Conservation (phyloP, 768 basidiomycete genomes). For the Trametes punicea region DNA sequence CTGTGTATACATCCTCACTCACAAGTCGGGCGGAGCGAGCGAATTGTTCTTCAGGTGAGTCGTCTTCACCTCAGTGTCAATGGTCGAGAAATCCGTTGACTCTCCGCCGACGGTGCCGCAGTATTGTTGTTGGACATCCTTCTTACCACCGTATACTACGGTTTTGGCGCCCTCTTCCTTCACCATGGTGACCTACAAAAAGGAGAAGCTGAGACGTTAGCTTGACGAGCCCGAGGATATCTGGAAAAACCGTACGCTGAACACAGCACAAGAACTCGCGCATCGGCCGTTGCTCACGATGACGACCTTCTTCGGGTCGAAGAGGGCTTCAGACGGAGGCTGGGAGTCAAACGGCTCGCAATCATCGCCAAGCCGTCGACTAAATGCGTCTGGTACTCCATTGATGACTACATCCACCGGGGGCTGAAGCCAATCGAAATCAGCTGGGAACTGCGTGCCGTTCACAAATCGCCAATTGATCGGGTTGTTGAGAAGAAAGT, state of each 20-base stretch:
- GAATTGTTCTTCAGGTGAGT: constrained; percentile 50
- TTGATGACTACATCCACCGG: constrained; percentile 43
- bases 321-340: constrained; percentile 44
- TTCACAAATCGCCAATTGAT: constrained; percentile 46
- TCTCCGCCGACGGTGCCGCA: constrained; percentile 65
- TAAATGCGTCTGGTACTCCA: constrained; percentile 47
- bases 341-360: constrained; percentile 34
- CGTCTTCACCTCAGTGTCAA: constrained; percentile 61
- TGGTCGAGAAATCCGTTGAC: constrained; percentile 53
- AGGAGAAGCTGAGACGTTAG: background rate
- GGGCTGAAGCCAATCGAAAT: constrained; percentile 47
- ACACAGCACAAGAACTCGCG: constrained; percentile 29
- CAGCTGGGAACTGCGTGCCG: constrained; percentile 39
- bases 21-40: constrained; percentile 61
- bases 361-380: constrained; percentile 37
- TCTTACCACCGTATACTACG: constrained; percentile 55
- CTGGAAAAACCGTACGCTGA: constrained; percentile 25
- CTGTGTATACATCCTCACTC: constrained; percentile 24
- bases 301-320: constrained; percentile 45
- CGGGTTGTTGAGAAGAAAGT: constrained; percentile 47
- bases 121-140: constrained; percentile 48
- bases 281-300: constrained; percentile 53
- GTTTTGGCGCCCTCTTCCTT: constrained; percentile 56
- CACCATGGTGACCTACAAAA: constrained; percentile 52
- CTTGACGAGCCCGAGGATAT: background rate